Evolutionary conservation across 169 alveolate species (phyloP), one percentile per base, ranked within the genome.

Genomic region (Cryptosporidium parvum): DNA sequence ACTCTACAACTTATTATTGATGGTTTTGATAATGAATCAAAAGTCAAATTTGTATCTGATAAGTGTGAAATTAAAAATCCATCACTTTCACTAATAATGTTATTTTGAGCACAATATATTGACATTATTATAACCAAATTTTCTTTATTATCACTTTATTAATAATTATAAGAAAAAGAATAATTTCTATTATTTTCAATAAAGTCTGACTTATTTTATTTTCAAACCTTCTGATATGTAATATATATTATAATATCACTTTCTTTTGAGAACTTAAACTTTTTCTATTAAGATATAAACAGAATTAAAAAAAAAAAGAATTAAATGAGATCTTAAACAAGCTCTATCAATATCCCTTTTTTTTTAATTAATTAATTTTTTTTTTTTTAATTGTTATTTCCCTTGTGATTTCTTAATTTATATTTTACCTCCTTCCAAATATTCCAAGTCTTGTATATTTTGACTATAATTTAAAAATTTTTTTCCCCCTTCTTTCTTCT

Each of bases 1-100:
- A 96, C 93, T 69, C 96, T 94, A 91, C 96, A 94, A 44, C 93
- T 92, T n/a, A 94, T 75, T 21, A 93, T 86, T 7, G 97, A n/a
- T n/a, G 80, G 69, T 26, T 29, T 59, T 5, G 73, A 42, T 7
- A 80, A 35, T 6, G 80, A 65, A 67, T 65, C 75, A 42, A 80
- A 80, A 29, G 89, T 59, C 23, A 44, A 33, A 9, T 35, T 80
- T 16, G 59, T 62, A 29, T 62, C 68, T 6, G 80, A 59, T 12
- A 80, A 44, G 35, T 80, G 61, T 7, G 89, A 80, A 21, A 80
- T 67, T 52, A 80, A 67, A 33, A 59, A 80, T 10, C 89, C 89
- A 58, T 80, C 89, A 62, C 75, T 62, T 14, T 80, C 89, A 18
- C 59, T 35, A 18, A 53, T 31, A 35, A 80, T 31, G 44, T 10